Base-by-base conservation (phyloP, 768 basidiomycete genomes). In the Xerocomellus intermedius region DNA sequence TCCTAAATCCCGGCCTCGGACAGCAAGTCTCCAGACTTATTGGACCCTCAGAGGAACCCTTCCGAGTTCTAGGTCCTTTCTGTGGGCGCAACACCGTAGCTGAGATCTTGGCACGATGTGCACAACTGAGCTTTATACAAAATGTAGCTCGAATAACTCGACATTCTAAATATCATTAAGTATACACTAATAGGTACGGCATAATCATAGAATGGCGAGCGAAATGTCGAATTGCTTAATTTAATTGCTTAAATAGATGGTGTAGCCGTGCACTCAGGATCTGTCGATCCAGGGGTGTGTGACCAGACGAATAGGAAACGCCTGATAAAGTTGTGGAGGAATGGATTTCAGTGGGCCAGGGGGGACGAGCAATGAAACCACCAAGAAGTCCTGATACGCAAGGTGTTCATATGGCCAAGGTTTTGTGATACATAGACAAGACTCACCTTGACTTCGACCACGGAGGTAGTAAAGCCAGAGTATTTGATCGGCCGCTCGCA, bases 241-340 rank as follows among this genome's bases (percentile, higher is more conserved):
- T 64, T 63, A 66, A 36, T 28, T 10, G 12, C 47, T 49, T 63
- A 58, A 63, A 61, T 61, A 33, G 41, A n/a, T 56, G 33, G 26
- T 50, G 45, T 10, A n/a, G 7, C 7, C 32, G 55, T 47, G 33
- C 16, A 8, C 37, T 73, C 47, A 73, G 30, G 61, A 58, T 42
- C 58, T 58, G 52, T 71, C 68, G 13, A 71, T 33, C 73, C 76
- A 85, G 2, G 83, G 72, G 50, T 89, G 84, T 3, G 85, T 85
- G 37, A 86, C 85, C 37, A 88, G 64, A 49, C 79, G 77, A 32
- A 88, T 82, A 4, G 86, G 80, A 55, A 86, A 75, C 8, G 77
- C 71, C 37, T 82, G 68, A 61, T 80, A 78, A 56, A 71, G 57
- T 65, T 80, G 64, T 13, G 70, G 58, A 42, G 74, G 51, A 50